Percentiles rank a stretch among this genome's conserved stretches.
These are phyloP conservation scores for Globisporangium spiculum DNA, from an alignment of 352 stramenopile species.

Conservation along the genomic window DNA sequence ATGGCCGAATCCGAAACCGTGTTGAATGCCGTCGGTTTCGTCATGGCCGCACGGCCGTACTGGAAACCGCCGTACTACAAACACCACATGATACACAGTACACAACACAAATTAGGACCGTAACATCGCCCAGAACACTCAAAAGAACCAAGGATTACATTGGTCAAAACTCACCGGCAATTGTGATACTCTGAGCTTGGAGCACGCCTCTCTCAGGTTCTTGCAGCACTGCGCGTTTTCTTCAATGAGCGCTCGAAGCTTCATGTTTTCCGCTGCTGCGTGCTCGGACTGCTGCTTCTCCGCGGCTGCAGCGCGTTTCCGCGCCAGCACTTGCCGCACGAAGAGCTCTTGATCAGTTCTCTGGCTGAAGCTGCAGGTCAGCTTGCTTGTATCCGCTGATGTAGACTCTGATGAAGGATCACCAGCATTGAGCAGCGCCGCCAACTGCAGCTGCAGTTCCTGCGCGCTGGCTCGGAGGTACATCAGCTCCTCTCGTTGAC, in stretches of 20 bases:
- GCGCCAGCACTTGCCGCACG: background rate
- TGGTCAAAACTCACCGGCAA: background rate
- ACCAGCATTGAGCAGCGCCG: slow-evolving; percentile 38
- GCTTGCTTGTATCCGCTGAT: background rate
- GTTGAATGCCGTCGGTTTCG: background rate
- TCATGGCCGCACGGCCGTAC: background rate
- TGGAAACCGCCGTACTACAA: background rate
- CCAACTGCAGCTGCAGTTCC: background rate
- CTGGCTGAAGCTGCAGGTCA: background rate
- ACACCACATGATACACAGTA: slow-evolving; percentile 1
- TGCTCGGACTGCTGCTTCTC: background rate
- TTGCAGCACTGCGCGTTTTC: background rate
- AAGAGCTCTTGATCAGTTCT: background rate
- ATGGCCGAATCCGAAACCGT: slow-evolving; percentile 8
- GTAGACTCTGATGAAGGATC: slow-evolving; percentile 64
- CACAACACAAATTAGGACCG: background rate
- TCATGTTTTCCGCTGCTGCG: background rate
- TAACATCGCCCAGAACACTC: background rate
- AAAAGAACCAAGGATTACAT: too few species aligned
- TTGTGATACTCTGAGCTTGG: background rate
- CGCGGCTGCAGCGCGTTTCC: background rate
- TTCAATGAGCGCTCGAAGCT: slow-evolving; percentile 6
- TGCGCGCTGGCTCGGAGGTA: background rate
- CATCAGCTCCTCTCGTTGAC: slow-evolving; percentile 1
- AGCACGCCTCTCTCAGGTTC: background rate